Evolutionary conservation across 2,329 filamentous ascomycete genomes (phyloP).

Genomic region (Cryoendolithus antarcticus): DNA sequence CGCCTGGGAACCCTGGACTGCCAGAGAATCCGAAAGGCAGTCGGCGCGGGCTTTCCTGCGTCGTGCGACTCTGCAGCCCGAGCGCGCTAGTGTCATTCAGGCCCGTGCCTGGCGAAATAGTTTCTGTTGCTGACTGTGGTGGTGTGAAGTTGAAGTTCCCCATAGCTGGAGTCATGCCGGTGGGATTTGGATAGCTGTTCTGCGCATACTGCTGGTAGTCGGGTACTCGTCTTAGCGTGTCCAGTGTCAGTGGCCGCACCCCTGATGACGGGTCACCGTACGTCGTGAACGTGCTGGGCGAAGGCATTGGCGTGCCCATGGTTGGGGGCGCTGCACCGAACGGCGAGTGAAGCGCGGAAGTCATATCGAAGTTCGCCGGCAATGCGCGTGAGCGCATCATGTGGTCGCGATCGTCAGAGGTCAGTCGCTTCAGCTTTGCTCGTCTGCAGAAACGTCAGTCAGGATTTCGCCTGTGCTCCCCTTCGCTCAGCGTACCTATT

Average conservation of each 20-base stretch:
- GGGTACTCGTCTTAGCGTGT: slow-evolving; percentile 51
- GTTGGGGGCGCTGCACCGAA: slow-evolving; percentile 33
- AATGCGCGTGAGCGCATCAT: slow-evolving; percentile 49
- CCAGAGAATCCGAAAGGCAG: slow-evolving; percentile 8
- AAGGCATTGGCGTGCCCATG: slow-evolving; percentile 37
- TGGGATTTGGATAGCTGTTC: slow-evolving; percentile 41
- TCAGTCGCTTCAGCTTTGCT: slow-evolving; percentile 50
- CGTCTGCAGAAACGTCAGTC: slow-evolving; percentile 29
- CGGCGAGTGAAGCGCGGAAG: slow-evolving; percentile 44
- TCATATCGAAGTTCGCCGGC: slow-evolving; percentile 48
- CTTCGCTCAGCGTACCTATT: slow-evolving; percentile 56
- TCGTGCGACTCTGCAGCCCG: slow-evolving; percentile 16
- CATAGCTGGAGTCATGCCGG: slow-evolving; percentile 55
- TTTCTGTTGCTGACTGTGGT: slow-evolving; percentile 37
- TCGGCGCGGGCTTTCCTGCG: slow-evolving; percentile 13
- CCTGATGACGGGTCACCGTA: slow-evolving; percentile 43
- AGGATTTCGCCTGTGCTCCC: slow-evolving; percentile 1
- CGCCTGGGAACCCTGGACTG: background rate
- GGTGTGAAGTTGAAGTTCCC: slow-evolving; percentile 54
- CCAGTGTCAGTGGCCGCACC: slow-evolving; percentile 56
- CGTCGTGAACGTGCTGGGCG: slow-evolving; percentile 29
- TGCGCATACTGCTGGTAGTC: slow-evolving; percentile 55
- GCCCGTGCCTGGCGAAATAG: slow-evolving; percentile 32
- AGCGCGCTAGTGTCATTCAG: slow-evolving; percentile 29
- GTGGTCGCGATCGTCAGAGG: slow-evolving; percentile 48